Evolutionary conservation across 352 stramenopile genomes (phyloP).

Genomic region (Phytophthora tubulina): DNA sequence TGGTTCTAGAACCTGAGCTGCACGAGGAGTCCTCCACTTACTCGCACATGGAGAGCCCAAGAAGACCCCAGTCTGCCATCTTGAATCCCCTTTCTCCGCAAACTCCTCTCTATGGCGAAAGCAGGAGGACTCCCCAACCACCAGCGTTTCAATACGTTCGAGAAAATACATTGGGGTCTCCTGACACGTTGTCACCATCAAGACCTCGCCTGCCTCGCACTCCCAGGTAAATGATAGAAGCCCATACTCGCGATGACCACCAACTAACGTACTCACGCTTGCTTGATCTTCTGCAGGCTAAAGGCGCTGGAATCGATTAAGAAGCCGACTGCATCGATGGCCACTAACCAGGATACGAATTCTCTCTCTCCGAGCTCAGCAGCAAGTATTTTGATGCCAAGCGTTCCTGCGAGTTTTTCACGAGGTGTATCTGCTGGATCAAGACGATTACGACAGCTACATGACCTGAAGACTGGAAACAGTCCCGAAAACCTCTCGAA

Average conservation of each 20-base stretch:
- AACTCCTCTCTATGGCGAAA: background rate
- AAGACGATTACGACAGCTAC: conserved; percentile 36
- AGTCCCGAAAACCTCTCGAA: conserved; percentile 32
- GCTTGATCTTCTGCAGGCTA: conserved; percentile 39
- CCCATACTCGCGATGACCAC: background rate
- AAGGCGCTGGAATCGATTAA: conserved; percentile 48
- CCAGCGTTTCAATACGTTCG: conserved; percentile 21
- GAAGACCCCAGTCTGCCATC: conserved; percentile 5
- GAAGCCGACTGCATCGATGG: conserved; percentile 24
- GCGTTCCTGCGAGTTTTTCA: conserved; percentile 3
- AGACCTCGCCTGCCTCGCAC: conserved; percentile 26
- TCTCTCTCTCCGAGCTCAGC: background rate
- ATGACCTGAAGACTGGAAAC: conserved; percentile 21
- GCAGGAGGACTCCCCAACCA: conserved; percentile 3
- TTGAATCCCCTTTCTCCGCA: conserved; percentile 13
- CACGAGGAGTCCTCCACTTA: conserved; percentile 34
- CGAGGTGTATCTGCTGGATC: conserved; percentile 40
- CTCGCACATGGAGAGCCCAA: conserved; percentile 23
- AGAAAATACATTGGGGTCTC: conserved; percentile 7
- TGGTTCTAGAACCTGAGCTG: conserved; percentile 13
- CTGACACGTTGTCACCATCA: conserved; percentile 15
- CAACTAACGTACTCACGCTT: background rate
- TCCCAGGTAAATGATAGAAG: conserved; percentile 25
- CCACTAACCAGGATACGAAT: conserved; percentile 35
- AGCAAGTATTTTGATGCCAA: conserved; percentile 22